Evolutionary conservation across 257 asterid species (phyloP), one percentile per base, ranked within the genome.

Genomic region (Striga asiatica): DNA sequence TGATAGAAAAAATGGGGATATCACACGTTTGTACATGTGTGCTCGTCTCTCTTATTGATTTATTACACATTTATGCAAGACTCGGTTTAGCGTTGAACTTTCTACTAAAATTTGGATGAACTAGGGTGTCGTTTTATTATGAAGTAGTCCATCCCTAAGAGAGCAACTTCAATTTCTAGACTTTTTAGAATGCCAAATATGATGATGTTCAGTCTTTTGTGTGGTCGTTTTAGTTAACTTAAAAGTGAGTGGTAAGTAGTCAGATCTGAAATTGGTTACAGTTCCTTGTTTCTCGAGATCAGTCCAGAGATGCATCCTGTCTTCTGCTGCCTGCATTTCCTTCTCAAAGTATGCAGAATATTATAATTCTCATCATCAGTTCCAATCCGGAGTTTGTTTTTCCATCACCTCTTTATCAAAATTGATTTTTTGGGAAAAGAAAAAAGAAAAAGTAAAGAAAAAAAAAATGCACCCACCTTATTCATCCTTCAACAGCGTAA

Each of bases 281-380:
- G 10, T 20, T 43, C 52, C 11, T 32, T 37, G 11, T 37, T 28
- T 1, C 52, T 3, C 2, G 6, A 16, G 19, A 22, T 19, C 18
- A 46, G 1, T 65, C 50, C n/a, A 7, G 21, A 57, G 35, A 5
- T 18, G 14, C 11, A 25, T 23, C 28, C 9, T 20, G 23, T 60
- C 50, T 22, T 34, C 66, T 23, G 19, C 9, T 20, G 23, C 48
- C 50, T 22, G 48, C 66, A n/a, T 32, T 58, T 49, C 25, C 32
- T 54, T 35, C 57, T 37, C n/a, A 3, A 9, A 17, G 48, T 14
- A 60, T 22, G 13, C 2, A n/a, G 19, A 34, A 12, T 31, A 58
- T 7, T 48, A 8, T 22, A 50, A 37, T 25, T 10, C 37, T 16
- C 39, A 2, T 61, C 35, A 16, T 13, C 16, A 48, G 38, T 5